Conservation (phyloP, 768 basidiomycete genomes). For the Trametes cubensis region DNA sequence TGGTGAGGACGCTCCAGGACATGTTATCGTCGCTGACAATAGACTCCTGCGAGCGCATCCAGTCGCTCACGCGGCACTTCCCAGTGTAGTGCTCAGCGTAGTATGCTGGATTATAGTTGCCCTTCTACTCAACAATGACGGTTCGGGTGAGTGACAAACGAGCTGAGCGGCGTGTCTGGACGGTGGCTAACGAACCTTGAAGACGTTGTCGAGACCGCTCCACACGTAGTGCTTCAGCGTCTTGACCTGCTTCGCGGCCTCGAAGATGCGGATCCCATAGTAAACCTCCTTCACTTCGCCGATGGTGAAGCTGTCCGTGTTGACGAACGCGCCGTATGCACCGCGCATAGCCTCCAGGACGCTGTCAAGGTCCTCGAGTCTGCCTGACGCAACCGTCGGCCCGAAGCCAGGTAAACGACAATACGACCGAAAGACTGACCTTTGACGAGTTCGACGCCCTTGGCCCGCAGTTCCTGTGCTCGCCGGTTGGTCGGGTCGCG, state of each 20-base stretch:
- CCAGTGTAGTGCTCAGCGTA: constrained; percentile 42
- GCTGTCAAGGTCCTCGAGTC: constrained; percentile 35
- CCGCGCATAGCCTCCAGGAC: constrained; percentile 37
- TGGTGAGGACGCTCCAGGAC: constrained; percentile 43
- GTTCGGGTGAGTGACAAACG: constrained; percentile 4
- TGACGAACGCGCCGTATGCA: constrained; percentile 42
- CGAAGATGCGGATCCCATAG: constrained; percentile 45
- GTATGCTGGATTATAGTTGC: constrained; percentile 34
- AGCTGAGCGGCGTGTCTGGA: neutral
- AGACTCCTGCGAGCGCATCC: constrained; percentile 40
- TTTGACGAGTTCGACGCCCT: constrained; percentile 42
- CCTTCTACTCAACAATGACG: constrained; percentile 7
- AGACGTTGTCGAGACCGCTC: constrained; percentile 42
- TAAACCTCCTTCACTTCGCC: constrained; percentile 44
- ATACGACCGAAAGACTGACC: constrained; percentile 27
- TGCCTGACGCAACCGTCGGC: constrained; percentile 25
- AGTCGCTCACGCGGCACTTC: constrained; percentile 45
- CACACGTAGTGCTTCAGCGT: constrained; percentile 44
- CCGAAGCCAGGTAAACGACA: neutral
- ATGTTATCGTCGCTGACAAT: constrained; percentile 36
- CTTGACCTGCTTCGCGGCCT: constrained; percentile 39
- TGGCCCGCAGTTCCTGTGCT: constrained; percentile 37
- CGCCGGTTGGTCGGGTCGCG: constrained; percentile 37
- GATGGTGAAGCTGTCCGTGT: constrained; percentile 40
- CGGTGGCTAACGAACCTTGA: constrained; percentile 35